Conservation (phyloP, 495 filamentous ascomycete genomes). For the Rusavskia elegans region DNA sequence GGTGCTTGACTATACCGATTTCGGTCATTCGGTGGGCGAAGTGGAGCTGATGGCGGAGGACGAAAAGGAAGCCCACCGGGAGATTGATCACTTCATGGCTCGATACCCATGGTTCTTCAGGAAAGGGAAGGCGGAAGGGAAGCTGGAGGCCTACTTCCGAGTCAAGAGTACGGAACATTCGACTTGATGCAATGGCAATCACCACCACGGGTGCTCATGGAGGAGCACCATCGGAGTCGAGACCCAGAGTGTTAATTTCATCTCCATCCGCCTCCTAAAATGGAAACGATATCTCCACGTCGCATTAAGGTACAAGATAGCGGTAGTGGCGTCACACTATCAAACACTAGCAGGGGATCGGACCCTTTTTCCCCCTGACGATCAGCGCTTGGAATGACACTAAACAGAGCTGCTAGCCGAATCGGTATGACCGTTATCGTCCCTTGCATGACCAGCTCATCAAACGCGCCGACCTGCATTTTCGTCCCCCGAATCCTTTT, state of each 20-base stretch:
- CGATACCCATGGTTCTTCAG: constrained; percentile 4
- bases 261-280: too few relatives aligned
- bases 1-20: constrained; percentile 8
- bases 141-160: constrained; percentile 9
- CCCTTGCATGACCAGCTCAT: not conserved
- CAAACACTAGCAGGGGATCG: not conserved
- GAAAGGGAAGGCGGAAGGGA: constrained; percentile 5
- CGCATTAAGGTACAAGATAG: not conserved
- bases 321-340: not conserved
- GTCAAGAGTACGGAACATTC: not conserved
- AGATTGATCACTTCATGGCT: constrained; percentile 9
- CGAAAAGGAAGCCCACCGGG: not conserved
- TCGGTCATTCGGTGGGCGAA: constrained; percentile 12
- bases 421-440: not conserved
- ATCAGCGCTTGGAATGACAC: not conserved
- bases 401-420: not conserved
- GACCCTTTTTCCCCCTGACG: not conserved
- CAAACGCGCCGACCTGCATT: not conserved
- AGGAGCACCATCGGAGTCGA: too few relatives aligned
- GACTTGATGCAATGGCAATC: not conserved
- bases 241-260: too few relatives aligned
- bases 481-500: not conserved
- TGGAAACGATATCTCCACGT: too few relatives aligned
- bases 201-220: not conserved
- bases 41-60: constrained; percentile 8